These are phyloP conservation scores for Spinacia oleracea DNA, from an alignment of 179 eudicot species.

Conservation along the genomic window DNA sequence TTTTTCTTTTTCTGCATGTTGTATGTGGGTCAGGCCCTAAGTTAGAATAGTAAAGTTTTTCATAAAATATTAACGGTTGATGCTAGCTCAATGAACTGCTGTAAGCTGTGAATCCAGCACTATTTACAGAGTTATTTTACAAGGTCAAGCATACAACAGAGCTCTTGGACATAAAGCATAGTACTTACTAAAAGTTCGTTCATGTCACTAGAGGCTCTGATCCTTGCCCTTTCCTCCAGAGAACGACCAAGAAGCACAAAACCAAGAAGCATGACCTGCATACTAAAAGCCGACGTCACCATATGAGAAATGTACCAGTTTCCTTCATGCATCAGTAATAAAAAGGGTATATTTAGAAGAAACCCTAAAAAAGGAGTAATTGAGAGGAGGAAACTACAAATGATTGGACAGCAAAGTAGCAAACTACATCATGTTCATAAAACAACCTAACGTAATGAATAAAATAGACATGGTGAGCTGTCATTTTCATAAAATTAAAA, in stretches of 20 bases:
- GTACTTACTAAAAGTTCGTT: conserved; percentile 85
- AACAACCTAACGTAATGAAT: not conserved
- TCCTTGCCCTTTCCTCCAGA: conserved; percentile 89
- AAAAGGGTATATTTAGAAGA: conserved; percentile 2
- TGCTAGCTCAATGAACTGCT: too few species aligned
- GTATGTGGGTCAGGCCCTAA: too few species aligned
- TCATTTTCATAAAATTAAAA: not conserved
- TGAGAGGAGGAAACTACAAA: conserved; percentile 1
- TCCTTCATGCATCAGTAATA: not conserved
- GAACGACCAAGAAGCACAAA: conserved; percentile 92
- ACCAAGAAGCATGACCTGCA: conserved; percentile 99
- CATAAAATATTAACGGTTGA: too few species aligned
- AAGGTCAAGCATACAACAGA: not conserved
- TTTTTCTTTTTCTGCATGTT: too few species aligned
- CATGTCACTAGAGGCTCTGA: conserved; percentile 95
- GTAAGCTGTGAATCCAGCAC: too few species aligned
- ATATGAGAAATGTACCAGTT: conserved; percentile 26
- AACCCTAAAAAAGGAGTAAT: not conserved
- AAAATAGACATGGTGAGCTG: not conserved
- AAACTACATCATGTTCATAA: not conserved
- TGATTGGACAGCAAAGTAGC: not conserved
- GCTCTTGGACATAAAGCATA: not conserved
- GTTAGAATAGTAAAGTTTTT: too few species aligned
- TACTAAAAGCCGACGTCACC: conserved; percentile 53
- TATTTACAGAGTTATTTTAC: too few species aligned